phyloP scores from a whole-genome alignment of 2,329 filamentous ascomycete species.

The Stagonosporopsis tanaceti region DNA sequence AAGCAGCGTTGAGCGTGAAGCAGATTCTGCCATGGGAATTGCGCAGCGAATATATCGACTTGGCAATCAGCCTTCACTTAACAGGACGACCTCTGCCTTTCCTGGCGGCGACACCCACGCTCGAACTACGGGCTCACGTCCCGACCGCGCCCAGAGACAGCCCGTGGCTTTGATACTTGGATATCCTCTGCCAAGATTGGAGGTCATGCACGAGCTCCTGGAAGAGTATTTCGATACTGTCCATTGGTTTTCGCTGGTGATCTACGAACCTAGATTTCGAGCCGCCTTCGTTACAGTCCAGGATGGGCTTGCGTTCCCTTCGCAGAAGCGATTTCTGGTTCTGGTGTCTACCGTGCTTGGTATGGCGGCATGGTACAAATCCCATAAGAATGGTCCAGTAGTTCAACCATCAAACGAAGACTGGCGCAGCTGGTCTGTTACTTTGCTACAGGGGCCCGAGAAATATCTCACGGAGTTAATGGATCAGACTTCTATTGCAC shows the following conservation, averaged over 20 bases:
- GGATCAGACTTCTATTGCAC: constrained; percentile 50
- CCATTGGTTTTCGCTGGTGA: constrained; percentile 56
- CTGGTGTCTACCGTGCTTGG: constrained; percentile 50
- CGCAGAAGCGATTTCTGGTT: constrained; percentile 49
- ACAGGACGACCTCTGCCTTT: constrained; percentile 47
- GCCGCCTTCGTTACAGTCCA: constrained; percentile 41
- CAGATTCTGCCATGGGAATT: constrained; percentile 49
- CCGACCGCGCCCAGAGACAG: constrained; percentile 26
- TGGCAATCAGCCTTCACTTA: constrained; percentile 36
- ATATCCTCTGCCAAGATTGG: constrained; percentile 37
- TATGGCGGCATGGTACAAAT: constrained; percentile 52
- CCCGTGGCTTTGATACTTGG: constrained; percentile 26
- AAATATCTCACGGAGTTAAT: constrained; percentile 51
- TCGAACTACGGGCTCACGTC: constrained; percentile 6
- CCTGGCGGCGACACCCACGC: constrained; percentile 36
- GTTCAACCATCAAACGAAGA: constrained; percentile 16
- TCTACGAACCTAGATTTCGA: constrained; percentile 54
- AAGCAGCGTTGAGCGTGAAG: constrained; percentile 23
- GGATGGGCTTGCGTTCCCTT: constrained; percentile 45
- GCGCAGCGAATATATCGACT: constrained; percentile 43
- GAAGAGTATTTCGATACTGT: constrained; percentile 54
- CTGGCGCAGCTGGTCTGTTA: constrained; percentile 24
- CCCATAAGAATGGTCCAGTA: constrained; percentile 25
- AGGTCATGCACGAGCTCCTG: constrained; percentile 43
- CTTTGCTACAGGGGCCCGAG: constrained; percentile 41